phyloP scores from a whole-genome alignment of 192 early-diverging fungal species.

The Gorgonomyces haynaldii region DNA sequence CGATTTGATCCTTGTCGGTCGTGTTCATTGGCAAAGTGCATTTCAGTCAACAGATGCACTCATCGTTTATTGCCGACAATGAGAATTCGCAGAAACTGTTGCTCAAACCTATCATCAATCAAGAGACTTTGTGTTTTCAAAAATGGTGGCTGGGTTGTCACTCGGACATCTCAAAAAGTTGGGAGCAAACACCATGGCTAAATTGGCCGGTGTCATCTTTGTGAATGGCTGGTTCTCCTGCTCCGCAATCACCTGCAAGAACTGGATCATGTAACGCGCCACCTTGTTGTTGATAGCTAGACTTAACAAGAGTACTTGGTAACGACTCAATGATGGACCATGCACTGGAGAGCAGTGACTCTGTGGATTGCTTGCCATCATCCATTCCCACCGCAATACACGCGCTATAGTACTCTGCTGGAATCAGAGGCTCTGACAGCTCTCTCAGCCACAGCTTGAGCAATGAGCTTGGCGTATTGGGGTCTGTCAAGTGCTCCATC shows the following conservation, averaged over 20 bases:
- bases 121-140: constrained; percentile 48
- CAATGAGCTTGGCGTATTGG: constrained; percentile 83
- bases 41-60: no score
- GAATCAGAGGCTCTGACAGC: constrained; percentile 81
- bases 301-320: constrained; percentile 15
- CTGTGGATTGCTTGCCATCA: constrained; percentile 36
- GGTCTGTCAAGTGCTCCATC: constrained; percentile 59
- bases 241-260: constrained; percentile 60
- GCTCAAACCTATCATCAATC: constrained; percentile 27
- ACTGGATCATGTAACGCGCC: constrained; percentile 65
- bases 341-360: constrained; percentile 30
- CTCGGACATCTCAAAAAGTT: constrained; percentile 78
- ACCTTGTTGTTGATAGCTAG: constrained; percentile 55
- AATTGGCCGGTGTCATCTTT: constrained; percentile 81
- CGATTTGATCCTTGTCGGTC: not conserved
- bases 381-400: constrained; percentile 57
- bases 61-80: no score
- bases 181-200: constrained; percentile 97
- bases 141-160: constrained; percentile 41
- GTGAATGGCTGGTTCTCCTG: constrained; percentile 61
- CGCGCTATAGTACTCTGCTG: constrained; percentile 58
- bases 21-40: no score
- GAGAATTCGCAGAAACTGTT: constrained; percentile 40
- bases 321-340: constrained; percentile 16
- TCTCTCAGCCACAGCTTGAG: constrained; percentile 92